A percentile compares a stretch with the other conserved stretches of the same genome.
Evolutionary conservation across 106 monocot species (phyloP).

Genomic region (Ottelia alismoides): DNA sequence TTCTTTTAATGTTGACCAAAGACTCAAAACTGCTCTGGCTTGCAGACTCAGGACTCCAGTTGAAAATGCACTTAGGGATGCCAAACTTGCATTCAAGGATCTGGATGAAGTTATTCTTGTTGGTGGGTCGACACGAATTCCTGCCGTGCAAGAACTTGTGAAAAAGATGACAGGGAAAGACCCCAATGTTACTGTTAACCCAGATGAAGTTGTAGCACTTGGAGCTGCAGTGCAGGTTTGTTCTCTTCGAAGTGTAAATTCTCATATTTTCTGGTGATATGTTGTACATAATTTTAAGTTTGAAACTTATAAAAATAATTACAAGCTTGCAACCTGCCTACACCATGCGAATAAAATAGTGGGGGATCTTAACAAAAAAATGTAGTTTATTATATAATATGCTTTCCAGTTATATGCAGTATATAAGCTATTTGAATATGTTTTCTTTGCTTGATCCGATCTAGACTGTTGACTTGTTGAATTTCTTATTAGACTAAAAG

Average conservation of each 20-base stretch:
- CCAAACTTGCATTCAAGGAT: not conserved
- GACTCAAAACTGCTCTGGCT: too few species aligned
- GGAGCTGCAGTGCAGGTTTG: conserved; percentile 9
- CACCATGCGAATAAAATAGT: too few species aligned
- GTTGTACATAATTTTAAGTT: not conserved
- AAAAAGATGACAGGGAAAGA: conserved; percentile 6
- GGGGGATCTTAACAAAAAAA: too few species aligned
- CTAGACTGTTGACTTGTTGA: not conserved
- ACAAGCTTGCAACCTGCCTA: not conserved
- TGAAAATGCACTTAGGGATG: conserved; percentile 3
- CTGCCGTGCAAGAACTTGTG: conserved; percentile 9
- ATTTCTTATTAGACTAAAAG: not conserved
- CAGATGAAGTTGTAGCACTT: conserved; percentile 7
- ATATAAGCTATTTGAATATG: not conserved
- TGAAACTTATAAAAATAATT: not conserved
- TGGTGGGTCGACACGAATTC: conserved; percentile 5
- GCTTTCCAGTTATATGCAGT: not conserved
- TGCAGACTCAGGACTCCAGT: conserved; percentile 4
- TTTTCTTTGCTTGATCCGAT: not conserved
- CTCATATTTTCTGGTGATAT: not conserved
- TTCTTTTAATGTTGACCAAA: too few species aligned
- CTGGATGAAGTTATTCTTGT: conserved; percentile 7
- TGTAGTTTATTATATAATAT: not conserved
- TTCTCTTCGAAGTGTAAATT: not conserved
- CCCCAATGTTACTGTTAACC: conserved; percentile 10